phyloP scores from a whole-genome alignment of 768 basidiomycete genomes.

The Termitomyces sp. region DNA sequence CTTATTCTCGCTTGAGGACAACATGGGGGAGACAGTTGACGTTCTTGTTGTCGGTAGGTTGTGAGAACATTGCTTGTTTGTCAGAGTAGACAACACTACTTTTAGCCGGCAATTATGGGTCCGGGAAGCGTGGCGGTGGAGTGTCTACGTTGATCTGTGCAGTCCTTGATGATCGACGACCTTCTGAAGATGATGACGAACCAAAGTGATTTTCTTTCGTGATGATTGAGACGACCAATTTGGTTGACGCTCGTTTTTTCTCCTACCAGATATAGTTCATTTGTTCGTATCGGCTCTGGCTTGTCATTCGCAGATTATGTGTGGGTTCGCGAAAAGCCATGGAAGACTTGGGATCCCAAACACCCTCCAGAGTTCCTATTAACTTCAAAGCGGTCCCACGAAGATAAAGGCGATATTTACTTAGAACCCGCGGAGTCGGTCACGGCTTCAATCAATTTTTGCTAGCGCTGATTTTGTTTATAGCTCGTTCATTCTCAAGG shows the following conservation, averaged over 20 bases:
- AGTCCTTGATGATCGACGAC: conserved; percentile 68
- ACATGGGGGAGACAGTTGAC: conserved; percentile 90
- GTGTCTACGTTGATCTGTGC: conserved; percentile 90
- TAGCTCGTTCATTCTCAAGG: conserved; percentile 89
- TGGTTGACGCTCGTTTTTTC: not conserved
- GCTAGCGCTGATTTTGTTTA: not conserved
- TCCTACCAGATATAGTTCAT: conserved; percentile 66
- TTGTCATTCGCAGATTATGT: conserved; percentile 82
- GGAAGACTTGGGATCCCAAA: conserved; percentile 76
- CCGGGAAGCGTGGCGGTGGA: conserved; percentile 79
- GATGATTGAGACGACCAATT: not conserved
- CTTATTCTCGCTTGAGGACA: conserved; percentile 49
- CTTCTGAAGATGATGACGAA: conserved; percentile 52
- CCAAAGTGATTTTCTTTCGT: conserved; percentile 41
- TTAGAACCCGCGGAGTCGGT: conserved; percentile 83
- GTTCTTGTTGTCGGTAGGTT: conserved; percentile 80
- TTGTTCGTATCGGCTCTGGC: conserved; percentile 89
- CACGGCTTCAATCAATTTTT: not conserved
- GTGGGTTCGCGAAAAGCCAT: conserved; percentile 77
- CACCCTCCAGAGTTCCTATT: conserved; percentile 66
- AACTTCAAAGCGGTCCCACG: conserved; percentile 53
- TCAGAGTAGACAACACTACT: not conserved
- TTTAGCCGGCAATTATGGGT: conserved; percentile 83
- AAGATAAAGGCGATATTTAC: conserved; percentile 89
- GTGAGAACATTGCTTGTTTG: not conserved